Base-by-base conservation (phyloP, 1,284 basidiomycete species). In the Trametes polyzona region DNA sequence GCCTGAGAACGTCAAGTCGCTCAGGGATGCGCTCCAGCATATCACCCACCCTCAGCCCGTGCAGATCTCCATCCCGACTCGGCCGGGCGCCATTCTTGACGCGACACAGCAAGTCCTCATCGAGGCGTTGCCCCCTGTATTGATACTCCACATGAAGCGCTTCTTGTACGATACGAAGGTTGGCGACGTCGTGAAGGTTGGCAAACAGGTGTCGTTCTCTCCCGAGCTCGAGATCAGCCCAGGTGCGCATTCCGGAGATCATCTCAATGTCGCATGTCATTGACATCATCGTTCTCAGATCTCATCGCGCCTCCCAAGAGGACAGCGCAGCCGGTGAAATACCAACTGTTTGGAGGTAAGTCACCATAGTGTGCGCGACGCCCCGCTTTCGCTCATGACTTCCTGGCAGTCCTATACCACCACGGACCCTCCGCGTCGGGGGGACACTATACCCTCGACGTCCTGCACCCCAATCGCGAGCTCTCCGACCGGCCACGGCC, bases 371-470 rank as follows among this genome's bases (percentile, higher is more conserved):
- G n/a, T n/a, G n/a, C n/a, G n/a, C n/a, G n/a, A n/a, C n/a, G n/a
- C n/a, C n/a, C n/a, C n/a, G n/a, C n/a, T n/a, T n/a, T n/a, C n/a
- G 4, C 57, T 40, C 12, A 41, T 27, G 27, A 36, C 17, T 17
- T 32, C 46, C 47, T 32, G 43, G 0, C 66, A 92, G 95, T 91
- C 19, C 78, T 98, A 8, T 98, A 98, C 73, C 96, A 99, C 73
- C 96, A 99, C 68, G 96, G 96, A 2, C 78, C 83, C 43, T 92
- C 91, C 12, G 95, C 96, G 0, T 88, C 88, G 0, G 96, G 96
- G 7, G 96, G 96, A 0, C 96, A 98, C 73, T 99, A 98, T 76
- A 99, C 96, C 1, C 86, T 97, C 41, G 91, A 96, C 62, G 92
- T 97, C 1, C 77, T 96, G 8, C 89, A 94, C 59, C 90, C 93